Base-by-base conservation (phyloP, 495 filamentous ascomycete species). In the Penicillium robsamsonii region DNA sequence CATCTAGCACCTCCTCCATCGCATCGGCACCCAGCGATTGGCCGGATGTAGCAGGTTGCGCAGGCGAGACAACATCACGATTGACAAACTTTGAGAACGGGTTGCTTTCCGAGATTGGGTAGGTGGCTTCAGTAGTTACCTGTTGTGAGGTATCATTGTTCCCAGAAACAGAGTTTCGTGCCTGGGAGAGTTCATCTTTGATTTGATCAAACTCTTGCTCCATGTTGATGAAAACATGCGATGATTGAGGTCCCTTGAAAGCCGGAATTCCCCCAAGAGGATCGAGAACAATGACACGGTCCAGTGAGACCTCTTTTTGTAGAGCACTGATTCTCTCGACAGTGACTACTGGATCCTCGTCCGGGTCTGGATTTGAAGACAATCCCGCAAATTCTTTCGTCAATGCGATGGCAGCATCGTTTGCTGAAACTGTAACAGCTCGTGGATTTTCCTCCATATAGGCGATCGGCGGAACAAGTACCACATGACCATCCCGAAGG, bases 171-270 rank as follows among this genome's bases (percentile, higher is more conserved):
- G 65, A 55, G 10, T 60, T 50, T 49, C 52, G 66, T 24, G 61
- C 54, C 42, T 59, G 55, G 13, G 63, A 58, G 10, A 98, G 75
- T 55, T 91, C 81, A 1, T 79, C 65, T 48, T 78, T 71, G 31
- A 96, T 87, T 30, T 79, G 77, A 3, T 79, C 70, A 64, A 86
- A 96, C 60, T 99, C 92, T 64, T 97, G 91, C 66, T 96, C 89
- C 62, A 99, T 80, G 62, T 99, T 99, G 69, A 99, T 81, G 68
- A 97, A 99, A 4, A 96, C 83, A 64, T 96, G 90, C 13, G 88
- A 85, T 9, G 82, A 81, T 40, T 88, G 81, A 0, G 81, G 81
- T 15, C 85, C 81, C 40, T 82, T 81, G 49, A 75, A 79, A 0
- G 87, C 80, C 1, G 94, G 95, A 48, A 94, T 92, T 8, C 95